phyloP scores from a whole-genome alignment of 2,329 filamentous ascomycete genomes.

The Talaromyces pinophilus region DNA sequence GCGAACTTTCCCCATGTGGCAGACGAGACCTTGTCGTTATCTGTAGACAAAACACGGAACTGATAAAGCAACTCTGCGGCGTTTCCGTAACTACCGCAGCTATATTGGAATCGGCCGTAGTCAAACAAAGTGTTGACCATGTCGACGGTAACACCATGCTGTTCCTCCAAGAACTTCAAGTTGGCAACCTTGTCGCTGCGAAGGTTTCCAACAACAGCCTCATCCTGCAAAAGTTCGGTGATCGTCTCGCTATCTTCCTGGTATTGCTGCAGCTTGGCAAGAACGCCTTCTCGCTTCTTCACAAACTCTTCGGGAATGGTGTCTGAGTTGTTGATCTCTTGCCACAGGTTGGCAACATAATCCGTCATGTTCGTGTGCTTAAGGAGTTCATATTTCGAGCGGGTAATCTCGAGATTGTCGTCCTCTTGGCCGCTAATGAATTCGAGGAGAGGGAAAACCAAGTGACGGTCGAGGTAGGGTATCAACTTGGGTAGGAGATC shows the following conservation, averaged over 20 bases:
- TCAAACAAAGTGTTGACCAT: constrained; percentile 97
- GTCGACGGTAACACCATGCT: constrained; percentile 88
- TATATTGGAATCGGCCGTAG: constrained; percentile 96
- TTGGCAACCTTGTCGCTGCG: constrained; percentile 98
- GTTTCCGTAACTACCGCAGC: constrained; percentile 88
- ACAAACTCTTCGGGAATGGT: constrained; percentile 81
- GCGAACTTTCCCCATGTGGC: constrained; percentile 98
- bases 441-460: constrained; percentile 95
- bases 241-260: constrained; percentile 89
- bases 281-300: constrained; percentile 84
- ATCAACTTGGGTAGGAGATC: constrained; percentile 87
- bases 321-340: constrained; percentile 79
- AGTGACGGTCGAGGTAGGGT: constrained; percentile 88
- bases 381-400: constrained; percentile 88
- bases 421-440: constrained; percentile 82
- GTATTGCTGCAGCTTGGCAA: constrained; percentile 77
- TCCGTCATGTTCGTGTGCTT: constrained; percentile 99
- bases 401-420: constrained; percentile 74
- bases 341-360: constrained; percentile 89
- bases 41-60: constrained; percentile 95
- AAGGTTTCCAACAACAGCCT: constrained; percentile 86
- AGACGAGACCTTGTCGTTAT: constrained; percentile 94
- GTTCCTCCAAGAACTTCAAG: constrained; percentile 95
- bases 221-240: constrained; percentile 78
- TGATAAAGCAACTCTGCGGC: constrained; percentile 94